Evolutionary conservation across 2,329 filamentous ascomycete genomes (phyloP).

Genomic region (Aspergillus novoparasiticus): DNA sequence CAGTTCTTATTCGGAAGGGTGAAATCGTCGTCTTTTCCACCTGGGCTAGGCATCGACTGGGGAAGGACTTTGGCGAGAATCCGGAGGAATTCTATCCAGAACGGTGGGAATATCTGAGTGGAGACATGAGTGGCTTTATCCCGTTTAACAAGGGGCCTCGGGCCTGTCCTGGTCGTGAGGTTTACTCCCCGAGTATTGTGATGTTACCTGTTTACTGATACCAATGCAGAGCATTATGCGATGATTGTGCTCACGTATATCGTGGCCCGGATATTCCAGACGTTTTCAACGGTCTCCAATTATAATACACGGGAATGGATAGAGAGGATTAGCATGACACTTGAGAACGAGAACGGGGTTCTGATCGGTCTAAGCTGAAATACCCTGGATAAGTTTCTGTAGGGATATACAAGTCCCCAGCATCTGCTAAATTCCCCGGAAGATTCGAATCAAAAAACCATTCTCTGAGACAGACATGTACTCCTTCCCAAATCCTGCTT

Average conservation of each 20-base stretch:
- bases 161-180: conserved; percentile 36
- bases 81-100: conserved; percentile 34
- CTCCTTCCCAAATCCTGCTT: too few species aligned
- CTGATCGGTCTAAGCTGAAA: background rate
- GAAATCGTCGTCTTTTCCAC: conserved; percentile 22
- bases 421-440: too few species aligned
- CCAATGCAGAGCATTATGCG: conserved; percentile 15
- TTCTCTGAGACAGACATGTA: too few species aligned
- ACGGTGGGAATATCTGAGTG: conserved; percentile 31
- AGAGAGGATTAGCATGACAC: conserved; percentile 18
- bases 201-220: background rate
- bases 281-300: conserved; percentile 11
- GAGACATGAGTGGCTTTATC: conserved; percentile 43
- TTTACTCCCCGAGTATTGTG: background rate
- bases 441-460: too few species aligned
- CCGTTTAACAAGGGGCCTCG: conserved; percentile 50
- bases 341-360: conserved; percentile 20
- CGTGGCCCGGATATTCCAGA: conserved; percentile 17
- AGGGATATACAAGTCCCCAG: too few species aligned
- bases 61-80: conserved; percentile 30
- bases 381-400: background rate
- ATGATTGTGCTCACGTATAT: conserved; percentile 18
- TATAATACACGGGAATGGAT: conserved; percentile 13
- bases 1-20: conserved; percentile 28
- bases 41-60: conserved; percentile 33